Evolutionary conservation across 208 protist genomes (phyloP).

Genomic region (Acanthamoeba lenticulata): DNA sequence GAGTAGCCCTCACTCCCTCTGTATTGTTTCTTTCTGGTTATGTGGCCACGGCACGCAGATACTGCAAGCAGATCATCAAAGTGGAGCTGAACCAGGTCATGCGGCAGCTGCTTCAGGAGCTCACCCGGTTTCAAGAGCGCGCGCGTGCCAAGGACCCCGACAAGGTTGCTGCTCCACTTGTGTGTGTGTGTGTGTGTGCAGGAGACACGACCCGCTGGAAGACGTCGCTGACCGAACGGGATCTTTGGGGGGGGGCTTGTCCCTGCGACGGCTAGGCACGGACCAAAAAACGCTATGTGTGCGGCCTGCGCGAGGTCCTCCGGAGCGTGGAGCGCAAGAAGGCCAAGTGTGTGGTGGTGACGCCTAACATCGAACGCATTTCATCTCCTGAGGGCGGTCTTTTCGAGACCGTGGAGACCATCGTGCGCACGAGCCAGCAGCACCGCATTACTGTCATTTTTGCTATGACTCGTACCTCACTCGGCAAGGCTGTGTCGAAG

Average conservation of each 20-base stretch:
- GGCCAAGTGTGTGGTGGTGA: conserved; percentile 8
- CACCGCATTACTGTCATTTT: neutral
- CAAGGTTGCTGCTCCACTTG: neutral
- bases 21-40: too few relatives aligned
- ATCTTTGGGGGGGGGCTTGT: too few relatives aligned
- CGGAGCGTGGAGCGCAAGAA: neutral
- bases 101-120: conserved; percentile 1
- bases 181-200: neutral
- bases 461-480: conserved; percentile 11
- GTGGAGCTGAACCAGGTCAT: conserved; percentile 7
- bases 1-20: too few relatives aligned
- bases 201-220: neutral
- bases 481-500: conserved; percentile 13
- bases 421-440: neutral
- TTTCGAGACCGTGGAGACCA: neutral
- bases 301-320: neutral
- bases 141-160: neutral
- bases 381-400: conserved; percentile 10
- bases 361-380: conserved; percentile 31
- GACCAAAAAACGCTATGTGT: neutral
- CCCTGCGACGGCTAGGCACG: neutral
- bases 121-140: neutral
- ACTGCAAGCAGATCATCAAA: conserved; percentile 46
- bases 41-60: neutral
- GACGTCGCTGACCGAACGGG: too few relatives aligned